Conservation (phyloP, 805 yeast genomes). For the Kodamaea hsintzibuensis region DNA sequence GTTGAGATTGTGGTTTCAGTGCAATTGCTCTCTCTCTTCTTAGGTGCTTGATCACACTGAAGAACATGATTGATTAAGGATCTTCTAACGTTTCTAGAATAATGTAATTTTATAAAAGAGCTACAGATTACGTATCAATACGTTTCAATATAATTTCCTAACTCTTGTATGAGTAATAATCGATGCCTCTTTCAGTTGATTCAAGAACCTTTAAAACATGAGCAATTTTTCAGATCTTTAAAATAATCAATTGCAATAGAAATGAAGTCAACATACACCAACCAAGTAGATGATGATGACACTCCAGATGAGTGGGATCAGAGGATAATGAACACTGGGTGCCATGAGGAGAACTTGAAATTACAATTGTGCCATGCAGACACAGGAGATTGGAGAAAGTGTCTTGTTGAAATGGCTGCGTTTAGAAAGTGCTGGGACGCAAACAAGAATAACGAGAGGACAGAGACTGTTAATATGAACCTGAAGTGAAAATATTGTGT, state of each 20-base stretch:
- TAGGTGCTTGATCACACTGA: no score
- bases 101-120: no score
- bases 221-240: not conserved
- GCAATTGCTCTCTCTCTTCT: no score
- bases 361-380: constrained; percentile 48
- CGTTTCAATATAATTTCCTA: not conserved
- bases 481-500: not conserved
- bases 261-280: not conserved
- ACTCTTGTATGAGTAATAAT: not conserved
- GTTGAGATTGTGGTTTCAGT: no score
- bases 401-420: constrained; percentile 48
- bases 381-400: constrained; percentile 45
- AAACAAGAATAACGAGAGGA: constrained; percentile 56
- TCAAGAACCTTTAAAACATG: not conserved
- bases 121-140: no score
- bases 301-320: constrained; percentile 51
- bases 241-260: not conserved
- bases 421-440: constrained; percentile 65
- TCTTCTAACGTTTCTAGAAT: no score
- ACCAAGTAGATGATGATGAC: constrained; percentile 29
- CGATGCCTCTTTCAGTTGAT: no score
- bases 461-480: constrained; percentile 35
- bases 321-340: constrained; percentile 45
- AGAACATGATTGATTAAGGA: no score
- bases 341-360: constrained; percentile 41